Percentiles rank a stretch among this genome's conserved stretches.
These are phyloP conservation scores for Lycium barbarum DNA, from an alignment of 257 asterid species.

Conservation along the genomic window DNA sequence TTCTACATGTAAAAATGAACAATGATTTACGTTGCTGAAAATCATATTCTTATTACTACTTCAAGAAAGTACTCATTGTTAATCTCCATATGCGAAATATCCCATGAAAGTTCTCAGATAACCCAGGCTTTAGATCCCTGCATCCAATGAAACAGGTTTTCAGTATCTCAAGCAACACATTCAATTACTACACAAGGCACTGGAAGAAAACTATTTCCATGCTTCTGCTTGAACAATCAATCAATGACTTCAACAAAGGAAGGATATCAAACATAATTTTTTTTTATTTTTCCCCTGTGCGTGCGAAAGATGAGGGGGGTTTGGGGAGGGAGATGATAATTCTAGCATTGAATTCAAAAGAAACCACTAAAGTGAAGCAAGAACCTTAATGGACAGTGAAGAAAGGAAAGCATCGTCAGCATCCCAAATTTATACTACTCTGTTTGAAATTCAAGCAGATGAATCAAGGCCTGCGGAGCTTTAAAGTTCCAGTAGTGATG, in stretches of 20 bases:
- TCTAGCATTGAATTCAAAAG: not conserved
- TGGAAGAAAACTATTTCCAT: not conserved
- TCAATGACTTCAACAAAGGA: not conserved
- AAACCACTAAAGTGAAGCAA: not conserved
- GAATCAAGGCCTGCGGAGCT: not conserved
- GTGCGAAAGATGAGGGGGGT: not conserved
- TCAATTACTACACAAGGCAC: not conserved
- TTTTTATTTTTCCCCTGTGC: not conserved
- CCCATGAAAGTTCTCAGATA: constrained; percentile 14
- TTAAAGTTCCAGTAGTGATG: not conserved
- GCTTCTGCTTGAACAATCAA: constrained; percentile 11
- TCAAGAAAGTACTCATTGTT: not conserved
- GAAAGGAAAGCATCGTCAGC: not conserved
- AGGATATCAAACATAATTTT: not conserved
- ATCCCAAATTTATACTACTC: not conserved
- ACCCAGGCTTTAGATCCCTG: constrained; percentile 12
- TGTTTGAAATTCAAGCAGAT: not conserved
- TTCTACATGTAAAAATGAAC: not conserved
- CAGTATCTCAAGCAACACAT: not conserved
- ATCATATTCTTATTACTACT: constrained; percentile 22
- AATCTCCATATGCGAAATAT: not conserved
- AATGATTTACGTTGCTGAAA: constrained; percentile 21
- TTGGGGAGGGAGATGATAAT: not conserved
- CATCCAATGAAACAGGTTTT: constrained; percentile 24
- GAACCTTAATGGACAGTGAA: not conserved